Percentiles rank a stretch among this genome's conserved stretches.
Conservation (phyloP, 495 filamentous ascomycete species). For the Podospora fimiseda region DNA sequence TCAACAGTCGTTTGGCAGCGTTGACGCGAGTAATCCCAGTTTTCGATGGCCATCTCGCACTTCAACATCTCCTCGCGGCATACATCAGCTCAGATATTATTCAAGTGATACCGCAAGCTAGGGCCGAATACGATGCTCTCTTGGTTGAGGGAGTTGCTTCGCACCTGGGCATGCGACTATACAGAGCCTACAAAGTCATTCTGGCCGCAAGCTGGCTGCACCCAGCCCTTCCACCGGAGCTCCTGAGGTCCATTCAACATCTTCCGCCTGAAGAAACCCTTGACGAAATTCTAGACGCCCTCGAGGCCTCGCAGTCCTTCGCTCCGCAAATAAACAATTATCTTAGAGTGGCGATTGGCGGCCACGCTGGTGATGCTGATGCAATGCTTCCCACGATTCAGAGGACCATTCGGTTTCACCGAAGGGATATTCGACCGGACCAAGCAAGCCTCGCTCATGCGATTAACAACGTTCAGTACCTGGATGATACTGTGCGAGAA, state of each 20-base stretch:
- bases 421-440: slow-evolving; percentile 4
- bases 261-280: slow-evolving; percentile 11
- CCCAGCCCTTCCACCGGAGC: neutral
- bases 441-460: slow-evolving; percentile 7
- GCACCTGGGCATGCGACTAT: slow-evolving; percentile 14
- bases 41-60: neutral
- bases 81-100: slow-evolving; percentile 10
- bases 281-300: slow-evolving; percentile 11
- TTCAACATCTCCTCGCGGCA: slow-evolving; percentile 3
- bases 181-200: slow-evolving; percentile 10
- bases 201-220: slow-evolving; percentile 8
- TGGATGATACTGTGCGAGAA: slow-evolving; percentile 1
- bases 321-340: slow-evolving; percentile 2
- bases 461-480: slow-evolving; percentile 1
- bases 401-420: slow-evolving; percentile 8
- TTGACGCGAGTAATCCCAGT: slow-evolving; percentile 13
- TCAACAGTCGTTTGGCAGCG: slow-evolving; percentile 16
- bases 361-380: slow-evolving; percentile 4
- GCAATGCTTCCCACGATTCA: slow-evolving; percentile 7
- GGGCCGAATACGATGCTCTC: slow-evolving; percentile 3
- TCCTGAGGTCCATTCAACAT: slow-evolving; percentile 2
- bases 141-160: slow-evolving; percentile 8
- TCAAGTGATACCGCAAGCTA: slow-evolving; percentile 7
- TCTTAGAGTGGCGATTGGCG: slow-evolving; percentile 10
- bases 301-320: neutral